Evolutionary conservation across 1,139 yeast genomes (phyloP).

Genomic region (Lodderomyces jiufengensis): DNA sequence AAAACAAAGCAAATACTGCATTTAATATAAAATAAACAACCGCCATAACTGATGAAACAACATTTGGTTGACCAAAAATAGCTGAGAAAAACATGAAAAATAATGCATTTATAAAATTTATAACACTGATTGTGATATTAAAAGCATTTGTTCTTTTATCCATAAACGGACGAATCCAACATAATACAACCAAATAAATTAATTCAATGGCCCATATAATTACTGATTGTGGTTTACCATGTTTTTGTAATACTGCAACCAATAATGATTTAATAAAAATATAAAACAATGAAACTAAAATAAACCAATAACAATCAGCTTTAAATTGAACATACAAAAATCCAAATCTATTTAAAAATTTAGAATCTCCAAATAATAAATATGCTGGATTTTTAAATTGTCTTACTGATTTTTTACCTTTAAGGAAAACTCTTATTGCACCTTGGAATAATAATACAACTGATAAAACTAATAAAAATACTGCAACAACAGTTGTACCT

Average conservation of each 20-base stretch:
- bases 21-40: slow-evolving; percentile 86
- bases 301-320: slow-evolving; percentile 85
- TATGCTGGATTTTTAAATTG: slow-evolving; percentile 91
- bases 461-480: slow-evolving; percentile 56
- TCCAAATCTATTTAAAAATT: slow-evolving; percentile 82
- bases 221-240: slow-evolving; percentile 80
- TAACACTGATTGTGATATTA: slow-evolving; percentile 79
- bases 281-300: slow-evolving; percentile 60
- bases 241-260: slow-evolving; percentile 78
- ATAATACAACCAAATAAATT: slow-evolving; percentile 56
- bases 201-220: slow-evolving; percentile 75
- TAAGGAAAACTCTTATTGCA: slow-evolving; percentile 60
- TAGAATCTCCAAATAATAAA: slow-evolving; percentile 78
- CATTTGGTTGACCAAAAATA: slow-evolving; percentile 77
- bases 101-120: slow-evolving; percentile 76
- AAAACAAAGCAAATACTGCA: slow-evolving; percentile 81
- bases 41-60: slow-evolving; percentile 89
- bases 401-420: slow-evolving; percentile 69
- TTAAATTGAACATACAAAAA: slow-evolving; percentile 88
- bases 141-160: slow-evolving; percentile 91
- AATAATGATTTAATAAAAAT: slow-evolving; percentile 72
- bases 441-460: slow-evolving; percentile 68
- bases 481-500: slow-evolving; percentile 78
- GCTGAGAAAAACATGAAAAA: slow-evolving; percentile 88
- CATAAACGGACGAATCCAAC: slow-evolving; percentile 83